Evolutionary conservation across 805 yeast species (phyloP), one percentile per base, ranked within the genome.

Genomic region (Zygosaccharomyces bailii): DNA sequence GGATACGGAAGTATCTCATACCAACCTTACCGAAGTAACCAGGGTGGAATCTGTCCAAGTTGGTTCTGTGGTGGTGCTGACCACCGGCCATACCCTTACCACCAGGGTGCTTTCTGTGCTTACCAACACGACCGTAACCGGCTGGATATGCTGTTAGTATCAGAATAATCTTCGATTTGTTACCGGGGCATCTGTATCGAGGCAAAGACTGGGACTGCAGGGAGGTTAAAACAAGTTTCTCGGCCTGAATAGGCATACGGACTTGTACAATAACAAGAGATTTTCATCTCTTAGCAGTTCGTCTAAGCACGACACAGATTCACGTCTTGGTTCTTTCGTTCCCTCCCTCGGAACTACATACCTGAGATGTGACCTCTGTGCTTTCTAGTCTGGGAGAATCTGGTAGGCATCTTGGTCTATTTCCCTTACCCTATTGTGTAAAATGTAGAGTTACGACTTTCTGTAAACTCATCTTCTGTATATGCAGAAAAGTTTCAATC

Each of bases 31-130:
- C 99, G 80, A 93, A 93, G 91, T 93, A 93, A 89, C 99, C 99
- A 70, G 99, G 99, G 78, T 93, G 99, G 96, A 86, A 93, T 79
- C 91, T 93, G 77, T 93, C 99, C 80, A 93, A 77, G 83, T 93
- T 93, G 75, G 93, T 90, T 84, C 99, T 88, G 96, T 93, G 99
- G 79, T 93, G 99, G 78, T 91, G 98, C 79, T 81, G 91, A 88
- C 99, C 99, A 91, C 99, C 99, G 74, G 99, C 99, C 90, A 79
- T 91, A 93, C 99, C 99, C 80, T 98, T 90, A 80, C 99, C 99
- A 93, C 99, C 99, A 63, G 99, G 97, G 70, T 86, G 93, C 96
- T 93, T 93, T 89, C 99, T 90, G 95, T 93, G 99, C 86, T 93
- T 93, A 79, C 99, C 99, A 77, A 93, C 79, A 84, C 99, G 95